Base-by-base conservation (phyloP, 1,284 basidiomycete species). In the Fistulina hepatica region DNA sequence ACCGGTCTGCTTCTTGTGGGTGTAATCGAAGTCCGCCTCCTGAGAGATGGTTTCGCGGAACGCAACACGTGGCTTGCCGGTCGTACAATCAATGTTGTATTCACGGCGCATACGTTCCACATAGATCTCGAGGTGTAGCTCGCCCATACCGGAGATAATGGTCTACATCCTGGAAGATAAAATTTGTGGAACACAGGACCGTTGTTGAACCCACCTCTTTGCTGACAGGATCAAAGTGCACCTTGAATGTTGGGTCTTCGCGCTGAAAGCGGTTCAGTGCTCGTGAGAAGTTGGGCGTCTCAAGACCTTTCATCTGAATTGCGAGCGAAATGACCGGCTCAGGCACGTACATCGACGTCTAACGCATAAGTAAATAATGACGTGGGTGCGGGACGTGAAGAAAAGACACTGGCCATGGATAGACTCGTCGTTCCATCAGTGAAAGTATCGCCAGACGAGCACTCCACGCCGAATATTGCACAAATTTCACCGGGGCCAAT, bases 71-170 rank as follows among this genome's bases (percentile, higher is more conserved):
- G 95, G 95, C 61, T 94, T 94, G 44, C 95, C 94, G 2, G 94
- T 97, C 8, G 79, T 74, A 56, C 92, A 97, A 23, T 89, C 79
- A 19, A 94, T 89, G 46, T 88, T 89, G 66, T 99, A 99, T 63
- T 99, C 95, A 43, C 95, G 82, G 50, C 81, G 82, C 92, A 99
- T 97, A 31, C 95, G 85, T 61, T 98, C 95, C 44, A 97, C 94
- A 63, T 99, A 98, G 54, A 99, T 97, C 56, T 99, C 95, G 19
- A 99, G 75, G 57, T 99, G 95, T 8, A 99, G 75, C 62, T 99
- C 95, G 21, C 94, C 95, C 95, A 98, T 99, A 13, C 95, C 95
- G 22, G 90, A 94, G 46, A 99, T 97, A 59, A 99, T 99, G n/a
- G 95, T 98, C 83, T 90, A 48, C 3, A 24, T 3, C 16, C 36